Conservation (phyloP, 495 filamentous ascomycete genomes). For the Penicillium arizonense region DNA sequence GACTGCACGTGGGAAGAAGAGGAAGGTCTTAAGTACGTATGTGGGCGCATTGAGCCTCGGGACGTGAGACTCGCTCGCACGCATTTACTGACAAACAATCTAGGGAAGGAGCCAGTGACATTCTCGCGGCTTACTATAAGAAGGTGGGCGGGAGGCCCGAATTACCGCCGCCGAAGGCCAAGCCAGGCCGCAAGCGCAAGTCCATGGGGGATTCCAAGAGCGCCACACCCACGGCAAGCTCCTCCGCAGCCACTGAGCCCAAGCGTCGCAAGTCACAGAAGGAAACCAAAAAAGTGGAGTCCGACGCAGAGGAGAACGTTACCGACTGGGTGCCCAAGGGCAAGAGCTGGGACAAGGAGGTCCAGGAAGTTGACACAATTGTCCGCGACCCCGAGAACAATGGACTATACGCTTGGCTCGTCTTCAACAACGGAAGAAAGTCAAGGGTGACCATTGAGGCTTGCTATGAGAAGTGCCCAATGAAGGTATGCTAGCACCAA, state of each 20-base stretch:
- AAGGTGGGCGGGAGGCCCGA: constrained; percentile 55
- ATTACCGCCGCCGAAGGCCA: constrained; percentile 21
- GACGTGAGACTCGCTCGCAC: not conserved
- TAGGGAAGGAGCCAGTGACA: constrained; percentile 52
- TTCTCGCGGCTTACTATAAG: constrained; percentile 54
- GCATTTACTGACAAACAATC: constrained; percentile 11
- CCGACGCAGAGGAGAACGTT: constrained; percentile 17
- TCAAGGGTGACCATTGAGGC: constrained; percentile 35
- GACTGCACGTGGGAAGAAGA: constrained; percentile 64
- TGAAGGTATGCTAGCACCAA: constrained; percentile 22
- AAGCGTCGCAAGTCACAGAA: constrained; percentile 20
- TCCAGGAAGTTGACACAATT: constrained; percentile 56
- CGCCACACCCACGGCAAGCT: constrained; percentile 14
- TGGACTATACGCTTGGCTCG: constrained; percentile 48
- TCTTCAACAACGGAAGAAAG: constrained; percentile 54
- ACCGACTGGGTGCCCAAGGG: constrained; percentile 47
- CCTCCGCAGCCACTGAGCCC: constrained; percentile 20
- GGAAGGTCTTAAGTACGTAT: constrained; percentile 47
- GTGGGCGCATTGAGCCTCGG: not conserved
- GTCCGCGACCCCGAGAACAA: constrained; percentile 42
- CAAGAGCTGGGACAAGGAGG: constrained; percentile 57
- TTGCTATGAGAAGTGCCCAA: constrained; percentile 43
- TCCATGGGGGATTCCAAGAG: constrained; percentile 33
- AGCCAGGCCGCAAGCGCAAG: constrained; percentile 37
- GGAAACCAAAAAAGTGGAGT: constrained; percentile 15